phyloP scores from a whole-genome alignment of 345 rosid species.

The Brassica rapa region DNA sequence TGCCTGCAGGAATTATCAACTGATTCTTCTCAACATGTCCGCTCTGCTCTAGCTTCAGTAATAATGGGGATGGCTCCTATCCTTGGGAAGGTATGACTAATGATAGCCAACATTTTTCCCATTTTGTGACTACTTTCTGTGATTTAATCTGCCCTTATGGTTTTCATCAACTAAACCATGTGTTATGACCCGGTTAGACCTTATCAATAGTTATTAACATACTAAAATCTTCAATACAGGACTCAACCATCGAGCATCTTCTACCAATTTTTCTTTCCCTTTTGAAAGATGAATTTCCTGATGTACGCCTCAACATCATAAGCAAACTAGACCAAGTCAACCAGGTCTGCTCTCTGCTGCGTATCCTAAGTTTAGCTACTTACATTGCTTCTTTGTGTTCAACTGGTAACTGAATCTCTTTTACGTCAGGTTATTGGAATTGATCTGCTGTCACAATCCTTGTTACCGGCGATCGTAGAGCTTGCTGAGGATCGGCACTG shows the following conservation, averaged over 20 bases:
- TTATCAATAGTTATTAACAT: neutral
- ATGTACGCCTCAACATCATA: conserved; percentile 93
- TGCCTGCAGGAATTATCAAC: conserved; percentile 81
- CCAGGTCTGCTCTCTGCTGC: conserved; percentile 71
- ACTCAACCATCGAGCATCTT: conserved; percentile 92
- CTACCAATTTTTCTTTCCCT: conserved; percentile 97
- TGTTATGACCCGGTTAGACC: neutral
- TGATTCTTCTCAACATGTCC: conserved; percentile 97
- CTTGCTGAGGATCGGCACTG: conserved; percentile 99
- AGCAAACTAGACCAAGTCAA: conserved; percentile 99
- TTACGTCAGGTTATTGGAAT: conserved; percentile 88
- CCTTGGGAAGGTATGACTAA: conserved; percentile 56
- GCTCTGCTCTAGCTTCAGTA: conserved; percentile 95
- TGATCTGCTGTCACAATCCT: conserved; percentile 89
- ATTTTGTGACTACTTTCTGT: neutral
- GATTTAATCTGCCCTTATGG: neutral
- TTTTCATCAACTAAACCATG: neutral
- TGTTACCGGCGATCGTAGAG: conserved; percentile 96
- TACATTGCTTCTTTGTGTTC: neutral
- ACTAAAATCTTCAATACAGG: conserved; percentile 47
- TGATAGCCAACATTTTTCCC: conserved; percentile 23
- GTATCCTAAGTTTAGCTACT: neutral
- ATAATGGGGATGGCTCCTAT: conserved; percentile 99
- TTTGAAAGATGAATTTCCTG: conserved; percentile 97
- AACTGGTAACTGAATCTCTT: neutral